Evolutionary conservation across 1,139 yeast genomes (phyloP).

Genomic region (Lodderomyces metapsilosis): DNA sequence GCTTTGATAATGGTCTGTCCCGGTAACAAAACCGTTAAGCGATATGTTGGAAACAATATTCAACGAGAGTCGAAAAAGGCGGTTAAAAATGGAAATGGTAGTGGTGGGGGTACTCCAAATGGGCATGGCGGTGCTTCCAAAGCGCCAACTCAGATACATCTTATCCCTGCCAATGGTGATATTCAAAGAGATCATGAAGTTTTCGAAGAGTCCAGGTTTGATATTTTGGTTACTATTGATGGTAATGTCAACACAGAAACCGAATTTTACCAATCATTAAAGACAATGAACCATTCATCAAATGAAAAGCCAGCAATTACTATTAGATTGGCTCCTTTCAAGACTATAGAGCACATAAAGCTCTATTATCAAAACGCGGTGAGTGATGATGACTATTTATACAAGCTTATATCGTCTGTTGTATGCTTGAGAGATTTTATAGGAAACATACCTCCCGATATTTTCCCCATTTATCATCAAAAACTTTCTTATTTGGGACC

Average conservation of each 20-base stretch:
- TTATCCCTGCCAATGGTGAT: slow-evolving; percentile 45
- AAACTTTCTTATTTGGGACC: slow-evolving; percentile 59
- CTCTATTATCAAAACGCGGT: slow-evolving; percentile 27
- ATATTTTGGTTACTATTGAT: slow-evolving; percentile 69
- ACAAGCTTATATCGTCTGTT: slow-evolving; percentile 73
- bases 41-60: slow-evolving; percentile 62
- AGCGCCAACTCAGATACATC: slow-evolving; percentile 29
- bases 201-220: slow-evolving; percentile 41
- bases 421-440: slow-evolving; percentile 81
- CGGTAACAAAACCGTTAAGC: slow-evolving; percentile 51
- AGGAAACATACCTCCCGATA: slow-evolving; percentile 81
- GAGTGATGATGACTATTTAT: slow-evolving; percentile 48
- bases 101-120: slow-evolving; percentile 5
- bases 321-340: slow-evolving; percentile 68
- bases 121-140: not conserved
- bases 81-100: slow-evolving; percentile 15
- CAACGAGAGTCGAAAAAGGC: slow-evolving; percentile 37
- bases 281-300: slow-evolving; percentile 31
- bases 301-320: slow-evolving; percentile 48
- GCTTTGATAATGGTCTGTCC: slow-evolving; percentile 70
- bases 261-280: slow-evolving; percentile 27
- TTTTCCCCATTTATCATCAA: slow-evolving; percentile 72
- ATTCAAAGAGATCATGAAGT: slow-evolving; percentile 27
- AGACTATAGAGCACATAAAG: slow-evolving; percentile 79
- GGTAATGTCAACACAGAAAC: slow-evolving; percentile 53